Evolutionary conservation across 345 rosid species (phyloP), one percentile per base, ranked within the genome.

Genomic region (Gynandropsis gynandra): DNA sequence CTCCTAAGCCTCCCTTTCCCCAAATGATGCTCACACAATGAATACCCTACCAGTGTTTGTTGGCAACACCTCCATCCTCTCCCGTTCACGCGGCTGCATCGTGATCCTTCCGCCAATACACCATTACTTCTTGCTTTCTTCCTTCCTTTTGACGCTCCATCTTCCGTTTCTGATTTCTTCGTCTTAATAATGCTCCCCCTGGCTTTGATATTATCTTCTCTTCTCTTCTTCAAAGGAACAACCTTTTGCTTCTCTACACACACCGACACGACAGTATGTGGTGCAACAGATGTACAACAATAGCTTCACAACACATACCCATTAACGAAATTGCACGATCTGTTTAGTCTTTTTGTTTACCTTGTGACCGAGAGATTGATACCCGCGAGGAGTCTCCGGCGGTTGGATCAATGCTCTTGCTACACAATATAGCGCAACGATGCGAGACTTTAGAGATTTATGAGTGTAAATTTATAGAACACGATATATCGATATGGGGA

Each of bases 61-160:
- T 87, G 96, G 50, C 88, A 78, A 41, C 98, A 92, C 59, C 98
- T 76, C 98, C 98, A 87, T 43, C 98, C 98, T 65, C 95, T 72
- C 24, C 98, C 98, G 21, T 92, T 92, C 11, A 85, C 95, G 1
- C 98, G 83, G 65, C 95, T 92, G 75, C 96, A 92, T 64, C 96
- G 45, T 21, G 98, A 87, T 18, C 94, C 98, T 61, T 77, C 89
- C 83, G 80, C 69, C 4, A 84, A 48, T 35, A 59, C 72, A 60
- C 79, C 76, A 14, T 78, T 77, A 29, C 79, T 56, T 36, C 74
- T 81, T 54, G 55, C 77, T 38, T 76, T 81, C 76, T 69, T 84
- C 42, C 59, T 59, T 46, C 65, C 61, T 66, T 73, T 77, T 7
- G 33, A 58, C 63, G 64, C 40, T 12, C 37, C 35, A 16, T 27